phyloP scores from a whole-genome alignment of 345 rosid species.

The Syzygium jambos region DNA sequence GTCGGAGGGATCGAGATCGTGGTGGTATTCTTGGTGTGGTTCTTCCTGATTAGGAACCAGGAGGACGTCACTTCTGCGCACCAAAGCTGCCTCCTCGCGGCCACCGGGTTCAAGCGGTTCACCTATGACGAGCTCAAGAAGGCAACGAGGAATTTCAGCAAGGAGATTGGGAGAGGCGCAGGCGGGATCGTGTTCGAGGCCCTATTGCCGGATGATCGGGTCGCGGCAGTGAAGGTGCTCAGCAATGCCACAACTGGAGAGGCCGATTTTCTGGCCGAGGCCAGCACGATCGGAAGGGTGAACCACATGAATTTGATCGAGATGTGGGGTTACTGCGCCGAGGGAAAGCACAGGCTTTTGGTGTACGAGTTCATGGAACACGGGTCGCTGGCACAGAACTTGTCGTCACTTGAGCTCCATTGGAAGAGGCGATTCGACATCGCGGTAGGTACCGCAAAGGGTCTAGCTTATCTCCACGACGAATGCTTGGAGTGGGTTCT shows the following conservation, averaged over 20 bases:
- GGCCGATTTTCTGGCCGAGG: slow-evolving; percentile 20
- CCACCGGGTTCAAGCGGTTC: slow-evolving; percentile 7
- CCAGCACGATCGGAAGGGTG: slow-evolving; percentile 14
- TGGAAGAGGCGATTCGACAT: too few relatives aligned
- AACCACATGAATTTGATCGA: slow-evolving; percentile 22
- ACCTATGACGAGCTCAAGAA: slow-evolving; percentile 4
- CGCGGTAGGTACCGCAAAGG: too few relatives aligned
- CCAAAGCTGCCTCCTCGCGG: not conserved
- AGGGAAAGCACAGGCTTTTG: too few relatives aligned
- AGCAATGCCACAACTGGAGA: slow-evolving; percentile 8
- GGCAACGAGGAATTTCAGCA: slow-evolving; percentile 12
- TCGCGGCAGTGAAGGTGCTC: slow-evolving; percentile 14
- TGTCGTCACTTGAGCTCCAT: too few relatives aligned
- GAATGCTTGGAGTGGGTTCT: too few relatives aligned
- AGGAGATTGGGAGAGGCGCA: slow-evolving; percentile 19
- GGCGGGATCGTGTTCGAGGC: slow-evolving; percentile 15
- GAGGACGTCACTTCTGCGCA: not conserved
- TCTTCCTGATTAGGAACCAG: slow-evolving; percentile 1
- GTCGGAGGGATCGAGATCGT: slow-evolving; percentile 5
- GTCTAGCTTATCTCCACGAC: too few relatives aligned
- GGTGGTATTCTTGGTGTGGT: slow-evolving; percentile 2
- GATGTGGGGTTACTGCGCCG: slow-evolving; percentile 6
- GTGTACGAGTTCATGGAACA: too few relatives aligned
- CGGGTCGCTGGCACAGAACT: too few relatives aligned
- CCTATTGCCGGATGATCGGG: not conserved